phyloP scores from a whole-genome alignment of 176 grass and related monocot species.

The Oryza brachyantha region DNA sequence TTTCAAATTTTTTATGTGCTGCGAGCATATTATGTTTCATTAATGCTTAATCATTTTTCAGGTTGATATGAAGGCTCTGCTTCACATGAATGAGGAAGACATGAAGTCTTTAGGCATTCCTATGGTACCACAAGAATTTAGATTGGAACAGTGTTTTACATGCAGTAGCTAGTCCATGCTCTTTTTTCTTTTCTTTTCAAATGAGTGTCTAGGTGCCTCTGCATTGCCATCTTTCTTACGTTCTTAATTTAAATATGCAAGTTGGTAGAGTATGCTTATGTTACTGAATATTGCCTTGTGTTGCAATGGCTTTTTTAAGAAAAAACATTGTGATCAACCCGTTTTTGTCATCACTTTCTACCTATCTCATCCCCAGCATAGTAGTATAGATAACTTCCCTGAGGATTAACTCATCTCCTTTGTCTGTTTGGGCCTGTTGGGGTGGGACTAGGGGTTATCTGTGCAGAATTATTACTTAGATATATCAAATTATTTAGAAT shows the following conservation, averaged over 20 bases:
- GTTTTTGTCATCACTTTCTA: no score
- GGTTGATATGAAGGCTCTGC: conserved; percentile 71
- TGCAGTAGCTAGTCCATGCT: not conserved
- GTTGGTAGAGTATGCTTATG: not conserved
- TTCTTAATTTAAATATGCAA: conserved; percentile 9
- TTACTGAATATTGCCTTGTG: not conserved
- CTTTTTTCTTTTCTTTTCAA: not conserved
- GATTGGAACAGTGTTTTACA: conserved; percentile 3
- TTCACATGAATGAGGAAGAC: conserved; percentile 77
- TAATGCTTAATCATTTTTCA: conserved; percentile 29
- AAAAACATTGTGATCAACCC: no score
- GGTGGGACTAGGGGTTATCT: not conserved
- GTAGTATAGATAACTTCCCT: not conserved
- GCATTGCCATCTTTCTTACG: not conserved
- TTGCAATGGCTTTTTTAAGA: no score
- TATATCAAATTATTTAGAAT: not conserved
- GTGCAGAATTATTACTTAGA: not conserved
- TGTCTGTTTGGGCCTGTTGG: not conserved
- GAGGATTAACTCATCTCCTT: not conserved
- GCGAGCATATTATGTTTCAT: conserved; percentile 12
- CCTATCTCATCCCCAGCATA: no score
- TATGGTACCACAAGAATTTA: conserved; percentile 48
- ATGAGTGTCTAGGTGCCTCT: not conserved
- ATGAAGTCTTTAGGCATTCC: conserved; percentile 73
- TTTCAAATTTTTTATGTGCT: not conserved